Evolutionary conservation across 2,329 filamentous ascomycete species (phyloP).

Genomic region (Teratosphaeria viscida): DNA sequence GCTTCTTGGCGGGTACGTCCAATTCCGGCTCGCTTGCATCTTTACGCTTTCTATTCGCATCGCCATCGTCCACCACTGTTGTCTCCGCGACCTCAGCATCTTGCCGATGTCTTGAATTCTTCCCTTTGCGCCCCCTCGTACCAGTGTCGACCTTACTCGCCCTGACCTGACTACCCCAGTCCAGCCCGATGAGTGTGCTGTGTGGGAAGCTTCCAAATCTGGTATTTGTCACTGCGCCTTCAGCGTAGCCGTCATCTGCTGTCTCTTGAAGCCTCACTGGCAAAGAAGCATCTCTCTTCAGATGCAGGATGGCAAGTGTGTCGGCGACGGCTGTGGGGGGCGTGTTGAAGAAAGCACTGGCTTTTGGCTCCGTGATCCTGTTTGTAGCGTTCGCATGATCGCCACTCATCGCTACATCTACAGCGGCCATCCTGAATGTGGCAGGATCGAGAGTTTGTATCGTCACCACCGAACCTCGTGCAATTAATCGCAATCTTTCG

Average conservation of each 20-base stretch:
- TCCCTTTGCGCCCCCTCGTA: slow-evolving; percentile 60
- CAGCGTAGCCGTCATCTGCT: slow-evolving; percentile 31
- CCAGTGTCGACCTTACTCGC: slow-evolving; percentile 87
- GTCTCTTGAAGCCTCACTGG: slow-evolving; percentile 50
- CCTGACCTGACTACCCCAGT: slow-evolving; percentile 86
- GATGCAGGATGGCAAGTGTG: slow-evolving; percentile 70
- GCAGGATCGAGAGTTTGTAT: background rate
- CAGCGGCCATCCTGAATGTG: background rate
- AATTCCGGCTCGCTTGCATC: slow-evolving; percentile 15
- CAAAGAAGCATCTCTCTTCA: slow-evolving; percentile 76
- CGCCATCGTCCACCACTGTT: background rate
- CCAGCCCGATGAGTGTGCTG: slow-evolving; percentile 50
- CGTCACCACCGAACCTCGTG: background rate
- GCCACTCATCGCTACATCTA: background rate
- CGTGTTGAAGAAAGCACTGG: slow-evolving; percentile 66
- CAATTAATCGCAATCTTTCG: too few relatives aligned
- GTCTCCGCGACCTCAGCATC: slow-evolving; percentile 15
- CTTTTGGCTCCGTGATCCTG: background rate
- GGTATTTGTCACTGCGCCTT: slow-evolving; percentile 60
- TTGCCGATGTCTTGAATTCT: slow-evolving; percentile 41
- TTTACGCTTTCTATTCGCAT: background rate
- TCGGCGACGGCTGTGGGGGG: slow-evolving; percentile 51
- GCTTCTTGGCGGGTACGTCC: slow-evolving; percentile 21
- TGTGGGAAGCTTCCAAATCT: slow-evolving; percentile 69
- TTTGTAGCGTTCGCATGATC: background rate